Percentiles rank a stretch among this genome's conserved stretches.
Evolutionary conservation across 352 stramenopile species (phyloP).

Genomic region (Phytophthora capsici): DNA sequence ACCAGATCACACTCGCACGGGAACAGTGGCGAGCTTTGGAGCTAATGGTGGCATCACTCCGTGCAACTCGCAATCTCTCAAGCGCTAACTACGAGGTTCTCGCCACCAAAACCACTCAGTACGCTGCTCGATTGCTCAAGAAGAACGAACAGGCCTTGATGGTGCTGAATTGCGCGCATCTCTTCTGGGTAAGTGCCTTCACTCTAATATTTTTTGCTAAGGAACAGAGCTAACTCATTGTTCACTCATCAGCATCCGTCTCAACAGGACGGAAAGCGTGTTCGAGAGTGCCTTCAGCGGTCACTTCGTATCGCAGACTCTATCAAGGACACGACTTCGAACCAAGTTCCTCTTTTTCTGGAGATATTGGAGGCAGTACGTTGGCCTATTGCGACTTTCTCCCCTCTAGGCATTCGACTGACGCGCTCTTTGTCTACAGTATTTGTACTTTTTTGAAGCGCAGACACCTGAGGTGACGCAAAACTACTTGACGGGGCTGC

Average conservation of each 20-base stretch:
- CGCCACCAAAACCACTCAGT: slow-evolving; percentile 97
- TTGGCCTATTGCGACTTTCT: slow-evolving; percentile 7
- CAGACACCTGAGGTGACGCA: slow-evolving; percentile 73
- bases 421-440: slow-evolving; percentile 42
- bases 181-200: slow-evolving; percentile 92
- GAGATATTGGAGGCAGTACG: slow-evolving; percentile 94
- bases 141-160: slow-evolving; percentile 97
- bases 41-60: slow-evolving; percentile 90
- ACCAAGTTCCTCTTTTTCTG: slow-evolving; percentile 95
- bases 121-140: slow-evolving; percentile 95
- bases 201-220: too few relatives aligned
- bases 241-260: slow-evolving; percentile 50
- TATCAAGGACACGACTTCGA: slow-evolving; percentile 69
- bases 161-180: slow-evolving; percentile 94
- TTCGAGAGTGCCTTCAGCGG: slow-evolving; percentile 97
- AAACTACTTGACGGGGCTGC: slow-evolving; percentile 76
- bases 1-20: slow-evolving; percentile 93
- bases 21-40: slow-evolving; percentile 91
- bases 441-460: slow-evolving; percentile 95
- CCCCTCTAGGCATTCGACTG: background rate
- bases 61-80: slow-evolving; percentile 80
- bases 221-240: slow-evolving; percentile 1
- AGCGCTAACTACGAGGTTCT: slow-evolving; percentile 94
- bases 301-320: slow-evolving; percentile 96
- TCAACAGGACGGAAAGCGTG: slow-evolving; percentile 93